Evolutionary conservation across 768 basidiomycete species (phyloP), one percentile per base, ranked within the genome.

Genomic region (Obba rivulosa): DNA sequence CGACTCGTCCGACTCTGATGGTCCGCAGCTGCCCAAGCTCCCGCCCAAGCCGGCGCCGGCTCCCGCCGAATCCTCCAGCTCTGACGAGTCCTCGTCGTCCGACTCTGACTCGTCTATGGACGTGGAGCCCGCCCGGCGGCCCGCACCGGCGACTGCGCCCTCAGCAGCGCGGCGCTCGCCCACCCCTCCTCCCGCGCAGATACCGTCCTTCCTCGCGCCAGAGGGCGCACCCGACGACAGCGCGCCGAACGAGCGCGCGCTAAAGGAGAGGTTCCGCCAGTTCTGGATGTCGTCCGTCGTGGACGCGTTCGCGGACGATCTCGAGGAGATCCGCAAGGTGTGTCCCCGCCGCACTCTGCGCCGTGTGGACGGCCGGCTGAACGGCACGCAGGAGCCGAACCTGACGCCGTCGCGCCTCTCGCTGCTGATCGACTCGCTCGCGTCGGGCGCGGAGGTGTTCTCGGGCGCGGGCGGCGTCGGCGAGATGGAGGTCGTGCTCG

Each of bases 211-310:
- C 57, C 58, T 85, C 11, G 70, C 79, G 3, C 53, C 65, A 16
- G 54, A 55, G 16, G 58, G 57, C 0, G 43, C 59, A 3, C 43
- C 52, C 13, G 64, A 60, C 20, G 65, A 70, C 25, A 59, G 65
- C 5, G 56, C 61, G 13, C 64, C 72, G 40, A 64, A 70, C 24
- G 84, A 90, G 50, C 67, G 75, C 38, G 60, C 62, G 8, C 62
- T 91, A 60, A 83, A 80, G 58, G 79, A 79, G 28, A 78, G 73
- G 38, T 92, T 92, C 62, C 71, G 83, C 47, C 83, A 83, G 63
- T 92, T 92, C 59, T 92, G 90, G 90, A 90, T 92, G 88, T 68
- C 79, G 2, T 80, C 84, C 0, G 76, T 92, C 7, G 86, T 82
- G 2, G 87, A 91, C 61, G 88, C 80, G 10, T 93, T 92, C 66